Percentiles rank a stretch among this genome's conserved stretches.
Evolutionary conservation across 164 flowering plant genomes (phyloP).

Genomic region (Echeveria elegans): DNA sequence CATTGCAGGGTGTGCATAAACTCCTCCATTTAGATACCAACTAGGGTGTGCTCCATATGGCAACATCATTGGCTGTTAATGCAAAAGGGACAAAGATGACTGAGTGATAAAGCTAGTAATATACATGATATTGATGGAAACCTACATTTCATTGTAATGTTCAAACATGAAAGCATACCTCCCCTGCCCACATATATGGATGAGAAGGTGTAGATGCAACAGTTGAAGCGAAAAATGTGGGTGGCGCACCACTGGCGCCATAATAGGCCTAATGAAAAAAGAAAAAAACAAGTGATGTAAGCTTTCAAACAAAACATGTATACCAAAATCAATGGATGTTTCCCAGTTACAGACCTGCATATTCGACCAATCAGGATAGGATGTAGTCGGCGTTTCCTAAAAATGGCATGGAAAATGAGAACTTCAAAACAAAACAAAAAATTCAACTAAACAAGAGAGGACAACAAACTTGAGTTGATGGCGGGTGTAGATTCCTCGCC

Average conservation of each 20-base stretch:
- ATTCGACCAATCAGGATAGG: slow-evolving; percentile 8
- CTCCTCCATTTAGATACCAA: slow-evolving; percentile 5
- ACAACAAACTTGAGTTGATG: no score
- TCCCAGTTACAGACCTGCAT: slow-evolving; percentile 14
- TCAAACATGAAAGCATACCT: neutral
- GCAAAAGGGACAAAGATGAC: neutral
- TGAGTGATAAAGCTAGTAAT: neutral
- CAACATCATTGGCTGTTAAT: slow-evolving; percentile 3
- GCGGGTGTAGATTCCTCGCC: no score
- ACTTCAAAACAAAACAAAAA: no score
- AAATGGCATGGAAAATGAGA: no score
- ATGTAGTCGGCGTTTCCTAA: slow-evolving; percentile 7
- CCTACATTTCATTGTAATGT: neutral
- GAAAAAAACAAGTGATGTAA: neutral
- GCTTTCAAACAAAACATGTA: neutral
- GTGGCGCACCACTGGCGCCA: slow-evolving; percentile 9
- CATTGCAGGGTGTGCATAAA: slow-evolving; percentile 10
- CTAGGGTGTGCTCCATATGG: slow-evolving; percentile 7
- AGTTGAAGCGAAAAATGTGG: slow-evolving; percentile 8
- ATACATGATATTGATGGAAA: neutral
- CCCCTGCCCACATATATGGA: slow-evolving; percentile 12
- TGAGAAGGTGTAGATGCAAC: slow-evolving; percentile 11
- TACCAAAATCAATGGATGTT: neutral
- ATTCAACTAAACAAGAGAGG: no score
- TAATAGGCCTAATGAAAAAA: slow-evolving; percentile 7